Conservation (phyloP, 257 asterid species). For the Capsicum rhomboideum region DNA sequence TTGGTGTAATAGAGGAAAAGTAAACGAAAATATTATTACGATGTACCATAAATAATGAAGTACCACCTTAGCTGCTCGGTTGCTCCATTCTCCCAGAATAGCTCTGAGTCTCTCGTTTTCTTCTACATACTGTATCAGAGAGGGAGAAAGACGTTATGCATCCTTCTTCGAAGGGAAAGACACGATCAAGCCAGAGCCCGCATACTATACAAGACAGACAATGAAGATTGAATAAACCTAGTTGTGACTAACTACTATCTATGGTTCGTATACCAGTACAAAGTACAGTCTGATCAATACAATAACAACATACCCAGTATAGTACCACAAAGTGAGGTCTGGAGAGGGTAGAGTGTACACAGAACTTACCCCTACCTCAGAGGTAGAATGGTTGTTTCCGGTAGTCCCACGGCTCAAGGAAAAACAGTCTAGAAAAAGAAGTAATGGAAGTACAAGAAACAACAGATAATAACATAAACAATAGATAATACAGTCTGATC, state of each 20-base stretch:
- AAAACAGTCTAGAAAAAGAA: too few relatives aligned
- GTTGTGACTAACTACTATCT: not conserved
- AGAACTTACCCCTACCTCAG: too few relatives aligned
- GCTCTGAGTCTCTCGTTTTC: constrained; percentile 97
- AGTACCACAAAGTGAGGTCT: too few relatives aligned
- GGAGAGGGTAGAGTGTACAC: too few relatives aligned
- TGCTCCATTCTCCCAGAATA: constrained; percentile 94
- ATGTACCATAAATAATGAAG: not conserved
- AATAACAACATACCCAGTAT: too few relatives aligned
- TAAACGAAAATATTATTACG: not conserved
- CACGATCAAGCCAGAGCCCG: not conserved
- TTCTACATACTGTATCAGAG: constrained; percentile 73
- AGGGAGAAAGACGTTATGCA: constrained; percentile 7
- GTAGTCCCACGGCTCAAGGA: too few relatives aligned
- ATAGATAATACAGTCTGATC: too few relatives aligned
- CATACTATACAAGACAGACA: not conserved
- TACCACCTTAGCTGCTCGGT: constrained; percentile 88
- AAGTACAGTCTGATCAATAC: too few relatives aligned
- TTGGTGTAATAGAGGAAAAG: constrained; percentile 5
- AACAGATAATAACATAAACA: too few relatives aligned
- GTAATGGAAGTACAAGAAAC: too few relatives aligned
- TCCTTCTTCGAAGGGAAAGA: not conserved
- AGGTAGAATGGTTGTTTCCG: too few relatives aligned
- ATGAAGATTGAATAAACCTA: not conserved
- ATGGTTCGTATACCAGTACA: too few relatives aligned